Conservation (phyloP, 129 eudicot species). For the Rutidosis leptorrhynchoides region DNA sequence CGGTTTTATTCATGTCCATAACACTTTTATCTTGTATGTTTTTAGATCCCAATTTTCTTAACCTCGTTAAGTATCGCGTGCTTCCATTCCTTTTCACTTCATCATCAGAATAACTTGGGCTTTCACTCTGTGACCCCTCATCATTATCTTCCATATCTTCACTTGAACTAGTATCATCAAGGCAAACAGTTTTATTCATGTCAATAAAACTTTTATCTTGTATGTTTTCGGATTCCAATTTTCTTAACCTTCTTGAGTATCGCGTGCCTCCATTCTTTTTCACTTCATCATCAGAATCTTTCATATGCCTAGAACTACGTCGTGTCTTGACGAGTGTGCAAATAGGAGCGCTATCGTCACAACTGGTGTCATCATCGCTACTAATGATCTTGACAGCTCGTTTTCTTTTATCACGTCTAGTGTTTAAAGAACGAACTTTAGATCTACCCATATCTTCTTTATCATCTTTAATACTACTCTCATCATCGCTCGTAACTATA, state of each 20-base stretch:
- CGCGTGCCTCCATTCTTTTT: too few species aligned
- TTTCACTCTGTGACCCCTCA: conserved; percentile 51
- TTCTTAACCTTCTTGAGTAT: too few species aligned
- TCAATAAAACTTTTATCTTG: too few species aligned
- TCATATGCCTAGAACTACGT: too few species aligned
- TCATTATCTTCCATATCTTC: too few species aligned
- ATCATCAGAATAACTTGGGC: conserved; percentile 27
- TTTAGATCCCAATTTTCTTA: conserved; percentile 25
- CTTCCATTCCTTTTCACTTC: conserved; percentile 12
- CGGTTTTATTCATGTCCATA: too few species aligned
- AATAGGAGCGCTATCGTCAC: neutral
- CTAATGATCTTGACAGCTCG: neutral
- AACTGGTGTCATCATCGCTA: neutral
- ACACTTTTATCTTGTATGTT: conserved; percentile 15
- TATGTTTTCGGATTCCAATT: too few species aligned
- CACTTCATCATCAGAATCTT: too few species aligned
- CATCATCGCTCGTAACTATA: neutral
- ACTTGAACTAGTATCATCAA: neutral
- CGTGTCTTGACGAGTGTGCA: too few species aligned
- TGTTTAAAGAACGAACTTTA: neutral
- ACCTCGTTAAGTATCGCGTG: conserved; percentile 24
- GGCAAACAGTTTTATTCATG: neutral
- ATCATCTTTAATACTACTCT: conserved; percentile 30
- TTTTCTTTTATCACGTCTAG: neutral
- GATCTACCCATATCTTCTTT: conserved; percentile 30